Evolutionary conservation across 164 flowering plant species (phyloP).

Genomic region (Magnolia kwangsiensis): DNA sequence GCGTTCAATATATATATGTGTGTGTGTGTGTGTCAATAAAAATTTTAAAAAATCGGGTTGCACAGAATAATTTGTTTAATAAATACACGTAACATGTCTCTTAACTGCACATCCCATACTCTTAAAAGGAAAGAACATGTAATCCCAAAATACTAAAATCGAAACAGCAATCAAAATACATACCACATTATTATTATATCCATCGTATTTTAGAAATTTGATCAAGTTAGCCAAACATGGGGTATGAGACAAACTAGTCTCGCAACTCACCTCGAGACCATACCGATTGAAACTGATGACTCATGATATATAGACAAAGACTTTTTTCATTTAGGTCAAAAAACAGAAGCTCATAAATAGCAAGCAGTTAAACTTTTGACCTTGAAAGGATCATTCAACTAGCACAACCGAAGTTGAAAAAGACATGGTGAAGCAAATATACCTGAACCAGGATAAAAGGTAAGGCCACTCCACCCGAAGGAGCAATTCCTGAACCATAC

Average conservation of each 20-base stretch:
- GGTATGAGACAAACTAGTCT: not conserved
- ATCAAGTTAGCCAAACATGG: not conserved
- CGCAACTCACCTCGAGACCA: not conserved
- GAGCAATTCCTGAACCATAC: conserved; percentile 73
- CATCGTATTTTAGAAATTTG: not conserved
- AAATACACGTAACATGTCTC: not conserved
- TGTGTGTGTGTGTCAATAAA: no score
- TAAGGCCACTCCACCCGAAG: conserved; percentile 82
- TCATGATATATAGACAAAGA: not conserved
- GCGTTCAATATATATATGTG: no score
- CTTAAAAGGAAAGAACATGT: not conserved
- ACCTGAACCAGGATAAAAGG: conserved; percentile 98
- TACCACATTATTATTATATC: not conserved
- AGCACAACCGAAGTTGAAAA: not conserved
- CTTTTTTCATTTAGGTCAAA: not conserved
- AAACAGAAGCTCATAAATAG: not conserved
- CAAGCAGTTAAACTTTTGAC: not conserved
- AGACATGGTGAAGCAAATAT: conserved; percentile 7
- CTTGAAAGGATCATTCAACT: not conserved
- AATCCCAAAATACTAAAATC: not conserved
- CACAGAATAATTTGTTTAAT: no score
- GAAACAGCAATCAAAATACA: not conserved
- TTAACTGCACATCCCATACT: not conserved
- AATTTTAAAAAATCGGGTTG: no score
- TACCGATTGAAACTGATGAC: not conserved